phyloP scores from a whole-genome alignment of 2,329 filamentous ascomycete genomes.

The Mollisiaceae sp. region DNA sequence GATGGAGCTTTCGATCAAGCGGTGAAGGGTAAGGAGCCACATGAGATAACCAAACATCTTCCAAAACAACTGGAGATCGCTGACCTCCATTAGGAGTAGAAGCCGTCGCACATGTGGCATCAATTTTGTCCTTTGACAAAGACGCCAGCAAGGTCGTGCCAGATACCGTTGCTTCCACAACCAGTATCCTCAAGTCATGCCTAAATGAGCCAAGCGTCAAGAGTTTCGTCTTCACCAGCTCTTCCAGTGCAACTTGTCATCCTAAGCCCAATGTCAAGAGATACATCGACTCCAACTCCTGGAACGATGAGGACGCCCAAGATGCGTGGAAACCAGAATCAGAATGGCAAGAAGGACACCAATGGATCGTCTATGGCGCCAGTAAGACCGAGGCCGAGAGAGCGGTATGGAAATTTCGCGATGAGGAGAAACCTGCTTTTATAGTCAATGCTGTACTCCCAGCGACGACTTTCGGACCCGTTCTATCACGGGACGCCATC shows the following conservation, averaged over 20 bases:
- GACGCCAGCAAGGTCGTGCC: constrained; percentile 49
- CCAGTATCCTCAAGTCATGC: constrained; percentile 44
- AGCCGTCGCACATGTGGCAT: constrained; percentile 48
- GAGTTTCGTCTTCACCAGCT: constrained; percentile 47
- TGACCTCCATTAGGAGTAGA: constrained; percentile 27
- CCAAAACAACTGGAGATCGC: neutral
- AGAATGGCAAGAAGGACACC: constrained; percentile 28
- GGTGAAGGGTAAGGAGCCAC: constrained; percentile 29
- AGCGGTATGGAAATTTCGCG: constrained; percentile 44
- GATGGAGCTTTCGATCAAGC: constrained; percentile 35
- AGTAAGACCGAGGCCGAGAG: constrained; percentile 46
- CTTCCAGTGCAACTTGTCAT: constrained; percentile 35
- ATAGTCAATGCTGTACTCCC: constrained; percentile 41
- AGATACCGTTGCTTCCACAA: constrained; percentile 37
- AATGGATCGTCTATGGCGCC: constrained; percentile 43
- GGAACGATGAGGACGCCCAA: constrained; percentile 43
- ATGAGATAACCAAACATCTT: neutral
- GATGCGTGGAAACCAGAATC: constrained; percentile 44
- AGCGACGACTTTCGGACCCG: constrained; percentile 4
- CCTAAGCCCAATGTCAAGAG: constrained; percentile 25
- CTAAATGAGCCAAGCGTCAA: constrained; percentile 43
- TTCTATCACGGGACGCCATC: neutral
- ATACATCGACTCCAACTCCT: constrained; percentile 39
- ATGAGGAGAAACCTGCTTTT: constrained; percentile 37
- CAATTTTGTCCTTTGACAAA: constrained; percentile 42